Conservation (phyloP, 2,329 filamentous ascomycete species). For the Cephalotrichum gorgonifer region DNA sequence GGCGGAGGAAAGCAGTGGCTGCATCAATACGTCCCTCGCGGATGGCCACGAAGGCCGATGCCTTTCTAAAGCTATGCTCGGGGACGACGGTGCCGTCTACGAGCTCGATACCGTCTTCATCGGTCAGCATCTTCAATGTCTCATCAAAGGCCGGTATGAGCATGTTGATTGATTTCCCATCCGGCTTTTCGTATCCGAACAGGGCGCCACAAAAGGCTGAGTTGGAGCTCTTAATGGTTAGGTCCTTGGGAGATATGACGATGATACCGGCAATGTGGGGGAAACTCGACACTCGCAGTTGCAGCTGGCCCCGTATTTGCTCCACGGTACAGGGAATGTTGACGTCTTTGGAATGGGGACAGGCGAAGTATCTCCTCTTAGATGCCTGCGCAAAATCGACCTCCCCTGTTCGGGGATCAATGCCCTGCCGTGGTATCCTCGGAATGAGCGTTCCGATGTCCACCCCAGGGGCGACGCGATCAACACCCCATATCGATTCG, state of each 20-base stretch:
- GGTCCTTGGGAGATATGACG: constrained; percentile 68
- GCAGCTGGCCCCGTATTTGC: constrained; percentile 55
- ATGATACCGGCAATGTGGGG: constrained; percentile 97
- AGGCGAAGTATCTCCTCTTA: constrained; percentile 72
- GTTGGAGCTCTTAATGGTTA: constrained; percentile 86
- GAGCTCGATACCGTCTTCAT: constrained; percentile 76
- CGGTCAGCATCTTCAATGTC: constrained; percentile 68
- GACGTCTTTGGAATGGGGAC: constrained; percentile 63
- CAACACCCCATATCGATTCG: constrained; percentile 77
- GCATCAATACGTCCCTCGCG: constrained; percentile 75
- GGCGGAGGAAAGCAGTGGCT: constrained; percentile 67
- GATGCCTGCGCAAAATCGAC: constrained; percentile 69
- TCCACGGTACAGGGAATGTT: constrained; percentile 80
- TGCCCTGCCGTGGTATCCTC: constrained; percentile 66
- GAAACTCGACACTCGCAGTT: constrained; percentile 82
- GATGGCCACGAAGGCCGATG: constrained; percentile 72
- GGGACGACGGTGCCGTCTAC: constrained; percentile 94
- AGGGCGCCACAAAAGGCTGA: constrained; percentile 87
- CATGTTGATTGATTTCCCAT: constrained; percentile 68
- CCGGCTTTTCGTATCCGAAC: constrained; percentile 78
- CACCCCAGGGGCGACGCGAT: constrained; percentile 54
- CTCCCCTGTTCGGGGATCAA: constrained; percentile 57
- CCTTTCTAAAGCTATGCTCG: constrained; percentile 89
- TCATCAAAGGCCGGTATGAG: constrained; percentile 82
- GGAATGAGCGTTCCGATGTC: constrained; percentile 73